Evolutionary conservation across 257 asterid species (phyloP).

Genomic region (Solanum tacnaense): DNA sequence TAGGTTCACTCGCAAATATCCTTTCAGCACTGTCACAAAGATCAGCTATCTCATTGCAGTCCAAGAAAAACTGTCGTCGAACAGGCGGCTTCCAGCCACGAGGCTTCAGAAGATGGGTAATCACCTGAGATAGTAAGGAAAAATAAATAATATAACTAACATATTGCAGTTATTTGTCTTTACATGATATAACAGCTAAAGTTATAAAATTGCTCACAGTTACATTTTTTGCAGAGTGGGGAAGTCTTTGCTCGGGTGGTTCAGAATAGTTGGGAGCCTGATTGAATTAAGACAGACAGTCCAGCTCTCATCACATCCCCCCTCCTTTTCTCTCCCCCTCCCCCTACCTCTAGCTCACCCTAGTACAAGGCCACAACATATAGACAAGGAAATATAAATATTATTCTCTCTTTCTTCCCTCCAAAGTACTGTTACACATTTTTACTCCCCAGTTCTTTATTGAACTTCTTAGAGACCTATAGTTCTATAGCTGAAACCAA

Average conservation of each 20-base stretch:
- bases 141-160: background rate
- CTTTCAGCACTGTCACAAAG: conserved; percentile 97
- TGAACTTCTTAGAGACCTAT: background rate
- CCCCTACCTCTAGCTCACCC: background rate
- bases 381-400: background rate
- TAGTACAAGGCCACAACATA: background rate
- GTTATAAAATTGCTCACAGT: background rate
- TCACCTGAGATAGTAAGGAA: conserved; percentile 41
- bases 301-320: background rate
- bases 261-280: background rate
- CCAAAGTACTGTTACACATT: background rate
- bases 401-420: background rate
- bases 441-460: background rate
- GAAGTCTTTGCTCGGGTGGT: background rate
- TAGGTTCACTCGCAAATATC: conserved; percentile 86
- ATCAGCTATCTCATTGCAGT: conserved; percentile 97
- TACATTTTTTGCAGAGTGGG: background rate
- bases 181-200: background rate
- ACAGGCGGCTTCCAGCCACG: conserved; percentile 99
- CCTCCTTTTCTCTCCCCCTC: background rate
- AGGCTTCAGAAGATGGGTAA: conserved; percentile 89
- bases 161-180: background rate
- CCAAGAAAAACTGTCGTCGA: conserved; percentile 90
- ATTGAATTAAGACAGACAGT: background rate
- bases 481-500: background rate